Evolutionary conservation across 805 yeast genomes (phyloP).

Genomic region (Dipodascus albidus): DNA sequence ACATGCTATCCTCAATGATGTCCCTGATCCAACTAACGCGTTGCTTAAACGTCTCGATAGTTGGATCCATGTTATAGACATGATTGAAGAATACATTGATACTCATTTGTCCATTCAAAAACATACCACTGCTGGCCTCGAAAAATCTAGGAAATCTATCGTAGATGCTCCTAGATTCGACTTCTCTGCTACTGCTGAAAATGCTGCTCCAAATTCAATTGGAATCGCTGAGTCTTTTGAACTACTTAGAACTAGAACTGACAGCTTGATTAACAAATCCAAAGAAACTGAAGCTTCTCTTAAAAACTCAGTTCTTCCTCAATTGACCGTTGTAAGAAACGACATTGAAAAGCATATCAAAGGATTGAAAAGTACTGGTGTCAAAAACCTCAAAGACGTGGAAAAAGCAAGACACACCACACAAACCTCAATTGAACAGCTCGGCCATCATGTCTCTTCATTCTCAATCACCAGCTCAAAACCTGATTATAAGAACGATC

Average conservation of each 20-base stretch:
- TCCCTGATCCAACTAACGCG: conserved; percentile 27
- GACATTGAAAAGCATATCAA: conserved; percentile 35
- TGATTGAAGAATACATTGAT: conserved; percentile 23
- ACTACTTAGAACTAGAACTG: conserved; percentile 23
- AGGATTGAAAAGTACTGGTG: conserved; percentile 26
- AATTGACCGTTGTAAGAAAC: conserved; percentile 29
- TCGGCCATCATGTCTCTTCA: conserved; percentile 26
- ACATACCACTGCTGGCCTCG: conserved; percentile 21
- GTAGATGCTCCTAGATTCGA: conserved; percentile 27
- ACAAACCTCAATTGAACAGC: conserved; percentile 29
- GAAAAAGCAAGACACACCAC: conserved; percentile 26
- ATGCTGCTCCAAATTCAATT: conserved; percentile 6
- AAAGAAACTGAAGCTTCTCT: conserved; percentile 30
- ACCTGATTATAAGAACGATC: conserved; percentile 33
- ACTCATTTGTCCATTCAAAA: conserved; percentile 22
- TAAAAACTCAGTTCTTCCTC: conserved; percentile 31
- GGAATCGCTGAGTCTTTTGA: conserved; percentile 27
- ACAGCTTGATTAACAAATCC: conserved; percentile 26
- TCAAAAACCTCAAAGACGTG: conserved; percentile 29
- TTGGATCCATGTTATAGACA: conserved; percentile 26
- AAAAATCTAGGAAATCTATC: conserved; percentile 25
- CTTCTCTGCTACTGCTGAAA: conserved; percentile 7
- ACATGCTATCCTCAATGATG: conserved; percentile 5
- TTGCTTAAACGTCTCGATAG: conserved; percentile 28
- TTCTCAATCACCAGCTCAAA: conserved; percentile 21